Evolutionary conservation across 805 yeast genomes (phyloP).

Genomic region (Kazachstania kunashirensis): DNA sequence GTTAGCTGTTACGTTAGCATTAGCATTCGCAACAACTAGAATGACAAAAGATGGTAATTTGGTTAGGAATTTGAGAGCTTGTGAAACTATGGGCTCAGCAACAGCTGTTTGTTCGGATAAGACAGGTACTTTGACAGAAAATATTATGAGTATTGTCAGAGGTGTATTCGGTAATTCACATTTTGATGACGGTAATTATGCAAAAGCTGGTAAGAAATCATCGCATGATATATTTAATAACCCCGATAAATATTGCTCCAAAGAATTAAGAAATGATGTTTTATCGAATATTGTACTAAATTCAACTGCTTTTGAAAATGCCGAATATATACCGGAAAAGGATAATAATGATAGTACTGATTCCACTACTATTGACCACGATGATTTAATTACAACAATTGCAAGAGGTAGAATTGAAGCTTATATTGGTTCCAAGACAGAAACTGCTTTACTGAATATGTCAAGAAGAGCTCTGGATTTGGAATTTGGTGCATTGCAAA

Average conservation of each 20-base stretch:
- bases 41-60: constrained; percentile 95
- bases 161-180: constrained; percentile 55
- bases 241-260: constrained; percentile 7
- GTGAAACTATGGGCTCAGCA: constrained; percentile 99
- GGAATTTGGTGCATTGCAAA: constrained; percentile 33
- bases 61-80: constrained; percentile 85
- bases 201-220: constrained; percentile 2
- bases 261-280: constrained; percentile 20
- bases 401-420: constrained; percentile 37
- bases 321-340: constrained; percentile 13
- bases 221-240: constrained; percentile 7
- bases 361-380: constrained; percentile 1
- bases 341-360: neutral
- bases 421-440: constrained; percentile 89
- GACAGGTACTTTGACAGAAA: constrained; percentile 94
- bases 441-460: constrained; percentile 69
- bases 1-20: constrained; percentile 88
- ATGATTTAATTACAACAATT: constrained; percentile 11
- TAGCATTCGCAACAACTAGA: constrained; percentile 96
- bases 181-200: constrained; percentile 41
- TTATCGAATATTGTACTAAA: constrained; percentile 60
- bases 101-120: constrained; percentile 95
- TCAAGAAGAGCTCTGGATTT: constrained; percentile 50
- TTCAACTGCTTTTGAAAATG: constrained; percentile 83
- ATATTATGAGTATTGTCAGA: constrained; percentile 80